Conservation (phyloP, 1,284 basidiomycete species). For the Vanrija sp. region DNA sequence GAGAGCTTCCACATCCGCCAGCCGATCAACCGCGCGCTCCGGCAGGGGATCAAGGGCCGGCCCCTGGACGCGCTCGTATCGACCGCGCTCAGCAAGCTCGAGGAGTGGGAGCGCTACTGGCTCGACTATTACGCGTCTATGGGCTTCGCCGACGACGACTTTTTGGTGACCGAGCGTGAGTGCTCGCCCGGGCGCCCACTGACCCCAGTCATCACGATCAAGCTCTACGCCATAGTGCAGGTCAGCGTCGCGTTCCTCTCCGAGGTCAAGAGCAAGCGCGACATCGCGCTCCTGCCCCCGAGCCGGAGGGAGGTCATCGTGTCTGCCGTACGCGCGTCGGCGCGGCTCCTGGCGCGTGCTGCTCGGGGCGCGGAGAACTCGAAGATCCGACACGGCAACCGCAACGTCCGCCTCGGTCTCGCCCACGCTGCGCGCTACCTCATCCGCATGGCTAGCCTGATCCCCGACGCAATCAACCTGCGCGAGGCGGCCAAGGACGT, state of each 20-base stretch:
- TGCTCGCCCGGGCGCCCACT: too few species aligned
- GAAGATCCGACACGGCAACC: too few species aligned
- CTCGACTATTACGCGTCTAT: background rate
- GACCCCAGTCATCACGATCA: too few species aligned
- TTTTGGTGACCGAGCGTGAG: slow-evolving; percentile 5
- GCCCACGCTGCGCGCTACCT: slow-evolving; percentile 30
- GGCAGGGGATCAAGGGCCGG: too few species aligned
- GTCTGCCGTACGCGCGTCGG: too few species aligned
- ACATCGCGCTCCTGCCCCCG: too few species aligned
- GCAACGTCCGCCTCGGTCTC: too few species aligned
- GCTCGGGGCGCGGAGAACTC: too few species aligned
- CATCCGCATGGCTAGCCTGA: slow-evolving; percentile 35
- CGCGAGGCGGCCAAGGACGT: slow-evolving; percentile 38
- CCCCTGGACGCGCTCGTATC: background rate
- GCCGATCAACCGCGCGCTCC: slow-evolving; percentile 4
- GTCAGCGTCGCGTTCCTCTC: slow-evolving; percentile 31
- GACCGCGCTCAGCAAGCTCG: background rate
- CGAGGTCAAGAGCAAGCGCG: too few species aligned
- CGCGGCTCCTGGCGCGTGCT: too few species aligned
- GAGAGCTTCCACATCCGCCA: background rate
- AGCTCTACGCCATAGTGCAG: slow-evolving; percentile 8
- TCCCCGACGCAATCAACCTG: slow-evolving; percentile 36
- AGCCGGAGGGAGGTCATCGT: too few species aligned
- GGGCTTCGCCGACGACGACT: slow-evolving; percentile 1
- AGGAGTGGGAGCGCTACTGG: background rate